Base-by-base conservation (phyloP, 768 basidiomycete genomes). In the Amanita pseudoporphyria region DNA sequence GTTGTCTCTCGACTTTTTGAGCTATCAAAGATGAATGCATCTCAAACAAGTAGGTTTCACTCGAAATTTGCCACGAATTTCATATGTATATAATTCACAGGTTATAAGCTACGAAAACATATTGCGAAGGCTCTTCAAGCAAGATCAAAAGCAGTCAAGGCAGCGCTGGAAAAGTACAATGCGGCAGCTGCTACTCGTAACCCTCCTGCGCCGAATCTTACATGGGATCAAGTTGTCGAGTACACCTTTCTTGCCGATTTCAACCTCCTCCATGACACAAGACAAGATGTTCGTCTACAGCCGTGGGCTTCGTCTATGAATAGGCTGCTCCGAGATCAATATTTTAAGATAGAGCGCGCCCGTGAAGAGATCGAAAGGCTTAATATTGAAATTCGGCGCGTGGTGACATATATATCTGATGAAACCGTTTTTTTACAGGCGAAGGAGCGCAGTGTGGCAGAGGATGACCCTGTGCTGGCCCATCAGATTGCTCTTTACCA, bases 141-240 rank as follows among this genome's bases (percentile, higher is more conserved):
- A 10, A 39, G 56, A 3, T 59, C 56, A n/a, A 45, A 55, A 30
- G 56, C 60, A 0, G 55, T 64, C 13, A 18, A 40, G 6, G 53
- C 51, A 2, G 57, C 59, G 2, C 47, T 61, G 24, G 50, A 52
- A 3, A 16, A 16, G 6, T 60, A 58, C 52, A 61, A 61, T 30
- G 21, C 33, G 4, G 54, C 53, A 5, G 57, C 57, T 9, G 14
- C 28, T 2, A 30, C 19, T 1, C 36, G 54, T n/a, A 40, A n/a
- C 2, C 58, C 52, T 6, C 54, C 54, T 0, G 36, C 46, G 19
- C 52, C 35, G 4, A 12, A 16, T 1, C 47, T 61, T 3, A 10
- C 30, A 9, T 62, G 58, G 57, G 54, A 62, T 6, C 46, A 60
- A 10, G 57, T 64, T 3, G 54, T 62, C 3, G 53, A 58, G n/a